Evolutionary conservation across 1,284 basidiomycete species (phyloP), one percentile per base, ranked within the genome.

Genomic region (Rhodotorula mucilaginosa): DNA sequence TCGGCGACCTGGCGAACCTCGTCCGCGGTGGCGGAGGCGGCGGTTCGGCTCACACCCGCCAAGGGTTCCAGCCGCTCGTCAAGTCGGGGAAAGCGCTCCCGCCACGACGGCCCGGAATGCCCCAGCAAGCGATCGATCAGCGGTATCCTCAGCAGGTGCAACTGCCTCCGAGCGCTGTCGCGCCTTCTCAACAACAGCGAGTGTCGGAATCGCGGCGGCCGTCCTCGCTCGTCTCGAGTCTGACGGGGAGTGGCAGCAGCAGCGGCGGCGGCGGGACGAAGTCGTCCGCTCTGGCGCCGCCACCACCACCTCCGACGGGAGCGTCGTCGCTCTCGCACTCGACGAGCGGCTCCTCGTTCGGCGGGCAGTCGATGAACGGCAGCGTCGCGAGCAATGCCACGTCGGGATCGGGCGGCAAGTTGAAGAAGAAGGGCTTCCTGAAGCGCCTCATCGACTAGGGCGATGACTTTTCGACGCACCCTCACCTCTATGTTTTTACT

Each of bases 1-100:
- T 97, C 64, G 89, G 91, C 70, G 92, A 95, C 79, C 83, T 98
- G 70, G 90, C 91, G 79, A 88, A 89, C 23, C 84, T 97, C 29
- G 92, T 90, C 66, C 83, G 91, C n/a, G 88, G 84, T 64, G 63
- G 63, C 7, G 88, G 84, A 64, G 63, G 63, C 7, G 58, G 61
- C 10, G 70, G 70, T 5, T 51, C 47, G 15, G 44, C 21, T 6
- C 66, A 69, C 59, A 31, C 57, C 15, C 46, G 49, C 6, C 44
- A 39, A 16, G 58, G 31, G 16, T 70, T 67, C 51, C 54, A 64
- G 48, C 51, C 64, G 3, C 65, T 61, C 26, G 60, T 64, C 57
- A 69, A 68, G 61, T 58, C 59, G 13, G 29, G 56, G n/a, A 64
- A 65, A 29, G 60, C 61, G n/a, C 54, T 46, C 26, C 70, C 64